phyloP scores from a whole-genome alignment of 768 basidiomycete genomes.

The Termitomyces bulborhizus region DNA sequence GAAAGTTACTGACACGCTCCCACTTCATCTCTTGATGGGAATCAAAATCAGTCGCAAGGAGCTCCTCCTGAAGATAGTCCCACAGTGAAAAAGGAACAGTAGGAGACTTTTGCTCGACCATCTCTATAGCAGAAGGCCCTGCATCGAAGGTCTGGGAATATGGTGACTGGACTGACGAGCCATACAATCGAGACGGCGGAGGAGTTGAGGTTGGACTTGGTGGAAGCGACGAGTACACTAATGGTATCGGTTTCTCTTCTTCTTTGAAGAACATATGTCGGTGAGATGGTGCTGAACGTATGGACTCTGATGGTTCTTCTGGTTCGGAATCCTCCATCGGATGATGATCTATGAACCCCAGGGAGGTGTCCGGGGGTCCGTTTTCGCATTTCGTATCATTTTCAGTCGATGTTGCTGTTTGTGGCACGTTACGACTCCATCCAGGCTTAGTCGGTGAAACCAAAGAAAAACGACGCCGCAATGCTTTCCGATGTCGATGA shows the following conservation, averaged over 20 bases:
- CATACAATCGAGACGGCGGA: slow-evolving; percentile 26
- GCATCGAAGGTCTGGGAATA: slow-evolving; percentile 20
- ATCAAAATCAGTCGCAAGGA: slow-evolving; percentile 90
- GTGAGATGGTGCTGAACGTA: slow-evolving; percentile 12
- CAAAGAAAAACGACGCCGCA: slow-evolving; percentile 27
- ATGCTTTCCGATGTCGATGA: slow-evolving; percentile 21
- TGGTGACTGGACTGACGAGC: slow-evolving; percentile 21
- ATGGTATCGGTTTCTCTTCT: slow-evolving; percentile 26
- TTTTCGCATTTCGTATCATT: slow-evolving; percentile 2
- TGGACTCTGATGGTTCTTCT: slow-evolving; percentile 17
- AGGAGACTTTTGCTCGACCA: slow-evolving; percentile 14
- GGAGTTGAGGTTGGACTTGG: slow-evolving; percentile 62
- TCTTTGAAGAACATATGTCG: slow-evolving; percentile 14
- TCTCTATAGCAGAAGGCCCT: slow-evolving; percentile 14
- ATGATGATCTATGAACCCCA: slow-evolving; percentile 16
- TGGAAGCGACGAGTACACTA: slow-evolving; percentile 68
- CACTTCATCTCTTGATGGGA: slow-evolving; percentile 91
- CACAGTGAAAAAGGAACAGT: slow-evolving; percentile 70
- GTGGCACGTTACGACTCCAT: slow-evolving; percentile 20
- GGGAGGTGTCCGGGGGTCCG: slow-evolving; percentile 21
- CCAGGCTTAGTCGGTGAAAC: slow-evolving; percentile 17
- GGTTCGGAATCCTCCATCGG: slow-evolving; percentile 20
- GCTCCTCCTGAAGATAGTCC: slow-evolving; percentile 88
- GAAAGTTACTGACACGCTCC: slow-evolving; percentile 95
- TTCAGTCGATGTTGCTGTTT: slow-evolving; percentile 15